Conservation (phyloP, 352 stramenopile genomes). For the Peronospora tabacina region DNA sequence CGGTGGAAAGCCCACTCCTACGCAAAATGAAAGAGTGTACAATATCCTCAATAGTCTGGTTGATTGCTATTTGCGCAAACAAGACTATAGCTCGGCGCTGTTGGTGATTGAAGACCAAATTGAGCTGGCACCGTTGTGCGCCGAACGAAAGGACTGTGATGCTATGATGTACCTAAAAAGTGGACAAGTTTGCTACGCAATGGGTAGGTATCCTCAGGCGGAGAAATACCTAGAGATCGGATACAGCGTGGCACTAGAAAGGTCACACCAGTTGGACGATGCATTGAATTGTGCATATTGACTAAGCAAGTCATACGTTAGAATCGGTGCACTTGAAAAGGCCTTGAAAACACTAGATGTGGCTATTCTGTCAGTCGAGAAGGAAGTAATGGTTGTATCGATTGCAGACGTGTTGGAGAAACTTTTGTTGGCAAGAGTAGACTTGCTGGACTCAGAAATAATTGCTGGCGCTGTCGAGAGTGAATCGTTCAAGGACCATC, state of each 20-base stretch:
- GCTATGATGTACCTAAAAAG: constrained; percentile 48
- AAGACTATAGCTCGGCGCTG: constrained; percentile 47
- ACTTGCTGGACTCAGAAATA: constrained; percentile 32
- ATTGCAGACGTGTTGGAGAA: constrained; percentile 37
- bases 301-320: constrained; percentile 41
- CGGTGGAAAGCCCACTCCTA: constrained; percentile 10
- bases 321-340: constrained; percentile 26
- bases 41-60: constrained; percentile 52
- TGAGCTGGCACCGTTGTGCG: constrained; percentile 37
- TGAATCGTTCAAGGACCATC: constrained; percentile 6
- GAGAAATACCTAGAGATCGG: constrained; percentile 38
- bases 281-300: constrained; percentile 42
- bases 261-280: constrained; percentile 27
- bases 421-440: constrained; percentile 41
- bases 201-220: constrained; percentile 41
- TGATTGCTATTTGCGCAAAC: constrained; percentile 44
- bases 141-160: constrained; percentile 34
- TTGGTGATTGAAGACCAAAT: constrained; percentile 47
- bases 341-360: constrained; percentile 23
- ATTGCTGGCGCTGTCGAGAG: background rate
- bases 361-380: constrained; percentile 23
- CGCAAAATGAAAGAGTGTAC: constrained; percentile 46
- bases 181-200: constrained; percentile 47
- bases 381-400: constrained; percentile 9
- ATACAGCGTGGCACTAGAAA: constrained; percentile 22